Percentiles rank a stretch among this genome's conserved stretches.
These are phyloP conservation scores for Debaryomycetaceae sp. DNA, from an alignment of 1,139 yeast species.

Conservation along the genomic window DNA sequence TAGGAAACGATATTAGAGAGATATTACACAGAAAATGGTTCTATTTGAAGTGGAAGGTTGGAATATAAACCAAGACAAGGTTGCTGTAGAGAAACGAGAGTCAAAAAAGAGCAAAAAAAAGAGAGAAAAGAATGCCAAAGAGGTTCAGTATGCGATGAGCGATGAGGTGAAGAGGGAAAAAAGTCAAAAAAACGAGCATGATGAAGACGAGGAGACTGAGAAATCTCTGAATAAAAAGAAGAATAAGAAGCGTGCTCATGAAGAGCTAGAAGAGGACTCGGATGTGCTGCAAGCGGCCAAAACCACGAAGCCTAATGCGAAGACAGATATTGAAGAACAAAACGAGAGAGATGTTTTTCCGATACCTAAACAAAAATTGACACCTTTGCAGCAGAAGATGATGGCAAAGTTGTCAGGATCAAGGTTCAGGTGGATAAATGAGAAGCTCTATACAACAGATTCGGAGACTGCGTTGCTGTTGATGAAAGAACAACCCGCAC, in stretches of 20 bases:
- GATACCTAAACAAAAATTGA: slow-evolving; percentile 45
- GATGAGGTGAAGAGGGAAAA: slow-evolving; percentile 11
- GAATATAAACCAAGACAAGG: slow-evolving; percentile 58
- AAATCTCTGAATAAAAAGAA: slow-evolving; percentile 9
- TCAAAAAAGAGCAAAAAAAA: slow-evolving; percentile 32
- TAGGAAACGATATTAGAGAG: too few relatives aligned
- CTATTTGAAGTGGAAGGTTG: slow-evolving; percentile 81
- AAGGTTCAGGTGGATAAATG: slow-evolving; percentile 96
- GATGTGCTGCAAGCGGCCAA: neutral
- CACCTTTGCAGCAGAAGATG: slow-evolving; percentile 95
- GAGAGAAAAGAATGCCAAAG: slow-evolving; percentile 22
- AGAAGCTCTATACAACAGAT: slow-evolving; percentile 81
- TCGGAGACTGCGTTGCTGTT: slow-evolving; percentile 75
- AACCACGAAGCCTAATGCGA: neutral
- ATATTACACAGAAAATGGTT: slow-evolving; percentile 42
- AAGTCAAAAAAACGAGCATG: slow-evolving; percentile 11
- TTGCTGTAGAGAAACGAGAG: slow-evolving; percentile 43
- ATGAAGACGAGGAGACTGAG: slow-evolving; percentile 6
- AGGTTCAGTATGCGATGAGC: slow-evolving; percentile 7
- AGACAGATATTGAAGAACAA: slow-evolving; percentile 1
- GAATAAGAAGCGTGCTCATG: slow-evolving; percentile 1
- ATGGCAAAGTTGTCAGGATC: slow-evolving; percentile 92
- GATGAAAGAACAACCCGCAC: slow-evolving; percentile 75
- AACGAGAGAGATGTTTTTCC: slow-evolving; percentile 9
- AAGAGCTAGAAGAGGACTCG: slow-evolving; percentile 9